A percentile compares a stretch with the other conserved stretches of the same genome.
These are phyloP conservation scores for Funneliformis mosseae DNA, from an alignment of 192 early-diverging fungal genomes.

Conservation along the genomic window DNA sequence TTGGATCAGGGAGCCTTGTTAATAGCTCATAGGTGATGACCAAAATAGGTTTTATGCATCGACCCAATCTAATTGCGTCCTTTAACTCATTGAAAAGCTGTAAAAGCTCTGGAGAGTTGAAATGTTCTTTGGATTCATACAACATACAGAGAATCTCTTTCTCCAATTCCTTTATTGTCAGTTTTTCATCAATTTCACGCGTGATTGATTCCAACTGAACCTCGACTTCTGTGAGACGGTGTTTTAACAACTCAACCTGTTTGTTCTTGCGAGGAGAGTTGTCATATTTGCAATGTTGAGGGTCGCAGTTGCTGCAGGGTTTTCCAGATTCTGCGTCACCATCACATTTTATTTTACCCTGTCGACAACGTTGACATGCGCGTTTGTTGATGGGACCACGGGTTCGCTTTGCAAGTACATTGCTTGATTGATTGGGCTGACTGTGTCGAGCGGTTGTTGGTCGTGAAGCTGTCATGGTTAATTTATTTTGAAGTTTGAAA, in stretches of 20 bases:
- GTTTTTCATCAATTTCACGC: background rate
- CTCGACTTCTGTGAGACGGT: background rate
- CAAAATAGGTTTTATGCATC: background rate
- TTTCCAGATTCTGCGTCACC: background rate
- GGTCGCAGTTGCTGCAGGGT: conserved; percentile 24
- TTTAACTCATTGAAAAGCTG: background rate
- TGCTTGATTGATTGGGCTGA: background rate
- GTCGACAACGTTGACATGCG: conserved; percentile 18
- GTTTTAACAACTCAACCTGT: conserved; percentile 16
- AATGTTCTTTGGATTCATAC: background rate
- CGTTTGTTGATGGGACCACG: conserved; percentile 29
- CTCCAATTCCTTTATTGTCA: background rate
- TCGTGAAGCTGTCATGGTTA: background rate
- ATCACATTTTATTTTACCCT: conserved; percentile 24
- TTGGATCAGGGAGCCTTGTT: background rate
- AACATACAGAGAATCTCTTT: background rate
- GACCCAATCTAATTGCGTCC: background rate
- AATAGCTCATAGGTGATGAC: background rate
- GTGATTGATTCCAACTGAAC: background rate
- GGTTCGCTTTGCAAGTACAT: background rate
- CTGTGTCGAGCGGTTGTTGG: background rate
- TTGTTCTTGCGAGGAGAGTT: conserved; percentile 26
- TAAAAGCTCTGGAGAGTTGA: background rate
- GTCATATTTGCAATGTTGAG: conserved; percentile 12
- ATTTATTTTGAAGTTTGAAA: no score